phyloP scores from a whole-genome alignment of 1,139 yeast species.

The Taphrina flavorubra region DNA sequence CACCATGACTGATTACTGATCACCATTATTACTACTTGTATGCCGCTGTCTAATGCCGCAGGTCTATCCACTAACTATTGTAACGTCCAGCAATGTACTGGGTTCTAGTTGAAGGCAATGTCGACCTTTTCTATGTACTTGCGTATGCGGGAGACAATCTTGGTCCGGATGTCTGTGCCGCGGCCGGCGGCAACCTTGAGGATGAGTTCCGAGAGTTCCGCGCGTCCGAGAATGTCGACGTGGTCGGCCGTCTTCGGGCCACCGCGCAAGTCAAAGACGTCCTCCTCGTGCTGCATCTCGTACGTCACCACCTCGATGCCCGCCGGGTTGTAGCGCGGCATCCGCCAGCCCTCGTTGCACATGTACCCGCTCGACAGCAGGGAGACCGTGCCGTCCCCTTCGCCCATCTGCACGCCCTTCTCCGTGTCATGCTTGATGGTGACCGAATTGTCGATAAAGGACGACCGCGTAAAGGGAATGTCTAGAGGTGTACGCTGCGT shows the following conservation, averaged over 20 bases:
- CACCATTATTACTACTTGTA: no score
- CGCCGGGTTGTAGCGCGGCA: constrained; percentile 76
- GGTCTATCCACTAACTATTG: no score
- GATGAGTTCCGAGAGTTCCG: constrained; percentile 80
- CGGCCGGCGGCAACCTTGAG: constrained; percentile 81
- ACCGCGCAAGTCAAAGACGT: constrained; percentile 89
- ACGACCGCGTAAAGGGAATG: constrained; percentile 33
- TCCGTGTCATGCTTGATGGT: constrained; percentile 31
- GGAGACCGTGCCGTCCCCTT: constrained; percentile 96
- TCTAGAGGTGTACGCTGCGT: constrained; percentile 37
- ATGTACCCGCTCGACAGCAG: constrained; percentile 69
- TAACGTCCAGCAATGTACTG: neutral
- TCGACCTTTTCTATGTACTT: constrained; percentile 48
- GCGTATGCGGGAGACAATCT: constrained; percentile 64
- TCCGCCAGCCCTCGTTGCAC: constrained; percentile 45
- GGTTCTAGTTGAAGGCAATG: constrained; percentile 19
- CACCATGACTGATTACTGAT: neutral
- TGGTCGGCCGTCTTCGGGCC: constrained; percentile 98
- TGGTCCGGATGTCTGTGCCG: constrained; percentile 69
- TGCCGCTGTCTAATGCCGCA: no score
- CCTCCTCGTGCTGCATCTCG: constrained; percentile 92
- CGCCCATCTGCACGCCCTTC: constrained; percentile 71
- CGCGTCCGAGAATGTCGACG: constrained; percentile 92
- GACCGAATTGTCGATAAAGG: constrained; percentile 39
- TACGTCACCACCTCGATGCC: constrained; percentile 73